Conservation (phyloP, 306 rosid genomes). For the Vigna mungo region DNA sequence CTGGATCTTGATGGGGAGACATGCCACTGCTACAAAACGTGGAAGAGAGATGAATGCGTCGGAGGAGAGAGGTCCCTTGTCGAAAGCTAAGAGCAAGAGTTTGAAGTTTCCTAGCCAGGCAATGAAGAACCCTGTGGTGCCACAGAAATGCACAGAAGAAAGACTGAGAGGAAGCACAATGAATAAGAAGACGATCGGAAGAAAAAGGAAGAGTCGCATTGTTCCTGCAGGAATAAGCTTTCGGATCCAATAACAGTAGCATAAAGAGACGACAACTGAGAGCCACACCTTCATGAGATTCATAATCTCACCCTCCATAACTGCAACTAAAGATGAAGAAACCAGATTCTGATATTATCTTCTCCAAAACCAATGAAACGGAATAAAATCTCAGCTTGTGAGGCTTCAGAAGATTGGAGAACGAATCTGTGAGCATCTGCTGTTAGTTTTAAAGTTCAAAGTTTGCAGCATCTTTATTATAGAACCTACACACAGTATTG, state of each 20-base stretch:
- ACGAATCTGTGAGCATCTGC: too few species aligned
- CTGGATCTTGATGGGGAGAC: constrained; percentile 76
- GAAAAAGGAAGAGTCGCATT: constrained; percentile 44
- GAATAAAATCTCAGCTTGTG: too few species aligned
- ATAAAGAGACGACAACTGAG: constrained; percentile 41
- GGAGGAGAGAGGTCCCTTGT: constrained; percentile 59
- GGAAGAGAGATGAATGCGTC: constrained; percentile 49
- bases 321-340: too few species aligned
- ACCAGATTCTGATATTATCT: too few species aligned
- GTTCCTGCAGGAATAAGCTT: constrained; percentile 43
- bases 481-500: too few species aligned
- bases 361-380: too few species aligned
- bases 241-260: constrained; percentile 51
- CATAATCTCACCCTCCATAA: constrained; percentile 47
- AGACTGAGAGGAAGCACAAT: constrained; percentile 61
- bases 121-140: constrained; percentile 56
- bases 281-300: constrained; percentile 48
- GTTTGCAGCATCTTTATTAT: too few species aligned
- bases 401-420: too few species aligned
- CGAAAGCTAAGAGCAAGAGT: constrained; percentile 56
- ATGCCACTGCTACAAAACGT: constrained; percentile 63
- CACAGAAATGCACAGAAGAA: constrained; percentile 53
- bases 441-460: too few species aligned
- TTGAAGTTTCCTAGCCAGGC: constrained; percentile 69
- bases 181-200: constrained; percentile 53